Base-by-base conservation (phyloP, 768 basidiomycete species). In the Rickenella mellea region DNA sequence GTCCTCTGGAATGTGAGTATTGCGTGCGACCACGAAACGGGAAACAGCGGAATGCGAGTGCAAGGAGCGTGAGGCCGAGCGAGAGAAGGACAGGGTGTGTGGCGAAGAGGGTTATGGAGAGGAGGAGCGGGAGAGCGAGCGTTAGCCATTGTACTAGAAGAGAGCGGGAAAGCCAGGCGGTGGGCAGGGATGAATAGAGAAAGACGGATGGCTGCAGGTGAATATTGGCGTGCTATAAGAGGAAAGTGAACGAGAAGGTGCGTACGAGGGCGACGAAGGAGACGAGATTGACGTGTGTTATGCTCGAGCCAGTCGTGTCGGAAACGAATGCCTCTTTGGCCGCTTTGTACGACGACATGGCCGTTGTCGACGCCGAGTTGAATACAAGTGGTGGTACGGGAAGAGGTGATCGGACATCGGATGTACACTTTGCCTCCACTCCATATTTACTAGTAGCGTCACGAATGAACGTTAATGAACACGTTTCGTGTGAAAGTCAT, bases 261-360 rank as follows among this genome's bases (percentile, higher is more conserved):
- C 80, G 57, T 49, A 84, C 86, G 58, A 84, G 51, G 4, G 74
- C 76, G 6, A 76, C 74, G 17, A 66, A 48, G n/a, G 78, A 83
- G 21, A 92, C 65, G 37, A 71, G 49, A 54, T 89, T 86, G 51
- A 92, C 67, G 52, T 81, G 77, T 1, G 55, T 55, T 3, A 92
- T 66, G 2, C 78, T 73, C 0, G 83, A 83, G 1, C 91, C 91
- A 1, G 69, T 70, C 60, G 70, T 74, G 28, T 78, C 75, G 6
- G 86, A 78, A 28, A 90, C 82, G 53, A 92, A 94, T 0, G 74
- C 76, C 64, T 89, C 85, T 60, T 94, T 94, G 7, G 71, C 76
- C 6, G 67, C 50, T 58, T 88, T 91, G 71, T 93, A 93, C n/a
- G n/a, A n/a, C n/a, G n/a, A n/a, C n/a, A n/a, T n/a, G n/a, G n/a